phyloP scores from a whole-genome alignment of 495 filamentous ascomycete genomes.

The Haplographium delicatum region DNA sequence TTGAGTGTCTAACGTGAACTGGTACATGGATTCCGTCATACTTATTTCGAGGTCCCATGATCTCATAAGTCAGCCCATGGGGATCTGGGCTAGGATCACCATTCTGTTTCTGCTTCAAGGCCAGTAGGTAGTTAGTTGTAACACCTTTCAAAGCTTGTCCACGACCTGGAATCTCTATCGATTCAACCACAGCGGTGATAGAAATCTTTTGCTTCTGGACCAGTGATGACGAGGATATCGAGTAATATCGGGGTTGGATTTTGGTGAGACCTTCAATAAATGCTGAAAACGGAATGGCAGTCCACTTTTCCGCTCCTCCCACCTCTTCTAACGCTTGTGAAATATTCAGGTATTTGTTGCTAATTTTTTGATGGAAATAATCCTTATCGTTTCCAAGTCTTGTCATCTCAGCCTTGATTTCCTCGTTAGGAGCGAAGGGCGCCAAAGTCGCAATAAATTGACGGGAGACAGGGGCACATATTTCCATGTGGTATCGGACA shows the following conservation, averaged over 20 bases:
- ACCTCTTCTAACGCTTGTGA: conserved; percentile 78
- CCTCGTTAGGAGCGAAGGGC: conserved; percentile 83
- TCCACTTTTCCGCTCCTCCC: conserved; percentile 65
- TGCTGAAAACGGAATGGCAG: conserved; percentile 83
- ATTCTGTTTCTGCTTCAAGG: conserved; percentile 95
- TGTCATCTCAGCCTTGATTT: conserved; percentile 76
- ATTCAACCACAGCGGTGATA: conserved; percentile 93
- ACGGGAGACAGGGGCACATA: conserved; percentile 90
- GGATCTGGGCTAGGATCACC: conserved; percentile 80
- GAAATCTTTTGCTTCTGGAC: conserved; percentile 93
- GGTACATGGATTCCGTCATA: conserved; percentile 96
- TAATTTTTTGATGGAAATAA: conserved; percentile 87
- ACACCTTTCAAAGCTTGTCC: conserved; percentile 86
- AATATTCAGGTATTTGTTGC: conserved; percentile 80
- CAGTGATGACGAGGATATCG: conserved; percentile 93
- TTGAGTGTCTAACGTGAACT: conserved; percentile 94
- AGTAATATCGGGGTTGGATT: conserved; percentile 97
- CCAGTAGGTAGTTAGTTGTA: conserved; percentile 93
- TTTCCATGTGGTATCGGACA: conserved; percentile 95
- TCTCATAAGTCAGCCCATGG: conserved; percentile 82
- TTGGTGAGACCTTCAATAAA: conserved; percentile 92
- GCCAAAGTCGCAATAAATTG: conserved; percentile 87
- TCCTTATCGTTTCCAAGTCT: conserved; percentile 91
- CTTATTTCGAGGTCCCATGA: conserved; percentile 89
- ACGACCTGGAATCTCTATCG: conserved; percentile 67